Percentiles rank a stretch among this genome's conserved stretches.
Conservation (phyloP, 2,329 filamentous ascomycete genomes). For the Paraphaeosphaeria minitans region DNA sequence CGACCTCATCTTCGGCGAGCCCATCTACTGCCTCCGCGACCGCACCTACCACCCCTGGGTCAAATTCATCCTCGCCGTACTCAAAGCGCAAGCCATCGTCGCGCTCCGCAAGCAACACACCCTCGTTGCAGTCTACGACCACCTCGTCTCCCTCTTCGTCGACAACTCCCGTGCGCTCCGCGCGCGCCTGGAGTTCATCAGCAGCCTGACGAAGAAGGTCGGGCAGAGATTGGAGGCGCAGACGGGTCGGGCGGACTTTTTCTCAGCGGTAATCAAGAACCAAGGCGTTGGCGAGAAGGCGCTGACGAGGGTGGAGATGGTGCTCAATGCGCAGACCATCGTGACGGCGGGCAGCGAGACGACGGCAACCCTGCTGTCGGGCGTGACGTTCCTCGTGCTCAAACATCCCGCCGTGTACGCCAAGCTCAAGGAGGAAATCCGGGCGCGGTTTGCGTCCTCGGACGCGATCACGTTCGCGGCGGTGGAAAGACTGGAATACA, state of each 20-base stretch:
- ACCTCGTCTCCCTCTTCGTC: slow-evolving; percentile 17
- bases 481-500: slow-evolving; percentile 33
- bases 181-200: slow-evolving; percentile 26
- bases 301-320: slow-evolving; percentile 40
- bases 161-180: slow-evolving; percentile 11
- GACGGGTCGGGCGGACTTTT: slow-evolving; percentile 30
- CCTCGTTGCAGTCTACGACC: slow-evolving; percentile 25
- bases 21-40: slow-evolving; percentile 38
- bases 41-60: slow-evolving; percentile 38
- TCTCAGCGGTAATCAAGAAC: slow-evolving; percentile 31
- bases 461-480: slow-evolving; percentile 33
- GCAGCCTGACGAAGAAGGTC: slow-evolving; percentile 22
- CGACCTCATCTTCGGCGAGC: slow-evolving; percentile 39
- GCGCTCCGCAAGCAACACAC: slow-evolving; percentile 24
- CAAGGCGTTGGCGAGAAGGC: slow-evolving; percentile 20
- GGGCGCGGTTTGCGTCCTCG: slow-evolving; percentile 23
- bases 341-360: slow-evolving; percentile 54
- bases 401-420: slow-evolving; percentile 20
- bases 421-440: slow-evolving; percentile 31
- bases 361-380: slow-evolving; percentile 52
- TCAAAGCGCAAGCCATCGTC: slow-evolving; percentile 20
- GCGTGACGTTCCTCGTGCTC: slow-evolving; percentile 51
- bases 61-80: slow-evolving; percentile 18
- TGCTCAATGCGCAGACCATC: slow-evolving; percentile 40
- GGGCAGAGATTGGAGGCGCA: slow-evolving; percentile 24